These are phyloP conservation scores for Pythium apleroticum DNA, from an alignment of 352 stramenopile species.

Conservation along the genomic window DNA sequence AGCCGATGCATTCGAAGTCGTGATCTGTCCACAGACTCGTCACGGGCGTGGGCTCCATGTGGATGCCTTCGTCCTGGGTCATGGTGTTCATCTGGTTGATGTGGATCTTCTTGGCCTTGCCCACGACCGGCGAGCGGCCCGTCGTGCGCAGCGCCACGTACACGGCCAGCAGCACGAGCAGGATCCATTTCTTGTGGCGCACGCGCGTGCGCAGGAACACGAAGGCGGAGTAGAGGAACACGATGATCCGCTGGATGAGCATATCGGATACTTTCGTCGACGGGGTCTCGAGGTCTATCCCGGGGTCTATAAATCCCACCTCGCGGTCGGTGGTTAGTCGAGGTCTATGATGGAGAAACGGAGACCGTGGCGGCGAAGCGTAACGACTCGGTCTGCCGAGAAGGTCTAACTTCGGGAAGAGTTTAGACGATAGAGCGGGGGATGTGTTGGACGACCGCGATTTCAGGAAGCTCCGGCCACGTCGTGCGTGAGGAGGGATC, in stretches of 20 bases:
- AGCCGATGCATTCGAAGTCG: constrained; percentile 82
- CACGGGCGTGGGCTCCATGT: constrained; percentile 59
- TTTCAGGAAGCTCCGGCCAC: neutral
- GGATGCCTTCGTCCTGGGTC: constrained; percentile 56
- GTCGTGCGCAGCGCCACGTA: constrained; percentile 64
- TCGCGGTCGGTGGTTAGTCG: neutral
- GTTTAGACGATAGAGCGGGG: neutral
- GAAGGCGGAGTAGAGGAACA: constrained; percentile 59
- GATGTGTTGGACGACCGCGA: neutral
- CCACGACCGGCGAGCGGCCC: constrained; percentile 53
- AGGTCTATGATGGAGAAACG: neutral
- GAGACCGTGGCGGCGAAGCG: neutral
- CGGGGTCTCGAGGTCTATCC: neutral
- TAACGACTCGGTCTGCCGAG: neutral
- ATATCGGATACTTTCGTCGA: constrained; percentile 26
- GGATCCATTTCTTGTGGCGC: constrained; percentile 69
- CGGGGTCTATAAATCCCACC: neutral
- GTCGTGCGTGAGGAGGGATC: neutral
- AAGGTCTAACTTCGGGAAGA: neutral
- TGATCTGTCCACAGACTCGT: constrained; percentile 68
- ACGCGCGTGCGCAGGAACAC: constrained; percentile 60
- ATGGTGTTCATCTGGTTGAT: constrained; percentile 79
- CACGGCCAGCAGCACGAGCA: constrained; percentile 44
- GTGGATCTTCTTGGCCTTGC: constrained; percentile 57
- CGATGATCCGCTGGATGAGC: constrained; percentile 73